Evolutionary conservation across 768 basidiomycete species (phyloP).

Genomic region (Pleurotus citrinopileatus): DNA sequence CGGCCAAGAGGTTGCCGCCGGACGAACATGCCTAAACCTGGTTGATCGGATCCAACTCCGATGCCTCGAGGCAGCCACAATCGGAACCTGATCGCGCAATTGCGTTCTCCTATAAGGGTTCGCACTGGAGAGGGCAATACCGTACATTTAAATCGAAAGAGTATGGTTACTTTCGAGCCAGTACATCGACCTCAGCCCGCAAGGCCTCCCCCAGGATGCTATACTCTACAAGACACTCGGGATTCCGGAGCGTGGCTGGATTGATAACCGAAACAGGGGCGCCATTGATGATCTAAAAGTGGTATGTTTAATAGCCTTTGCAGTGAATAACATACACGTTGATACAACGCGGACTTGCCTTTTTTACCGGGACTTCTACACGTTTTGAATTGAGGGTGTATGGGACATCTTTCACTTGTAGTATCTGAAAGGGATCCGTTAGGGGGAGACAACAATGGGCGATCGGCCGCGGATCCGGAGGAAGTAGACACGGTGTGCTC

Average conservation of each 20-base stretch:
- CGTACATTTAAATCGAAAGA: too few species aligned
- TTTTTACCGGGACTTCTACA: conserved; percentile 77
- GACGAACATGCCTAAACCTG: neutral
- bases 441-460: too few species aligned
- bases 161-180: conserved; percentile 7
- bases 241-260: conserved; percentile 69
- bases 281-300: conserved; percentile 70
- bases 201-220: conserved; percentile 48
- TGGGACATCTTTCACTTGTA: conserved; percentile 69
- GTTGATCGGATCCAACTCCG: conserved; percentile 11
- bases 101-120: too few species aligned
- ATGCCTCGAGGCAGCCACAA: conserved; percentile 15
- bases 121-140: too few species aligned
- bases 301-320: conserved; percentile 13
- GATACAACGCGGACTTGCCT: conserved; percentile 37
- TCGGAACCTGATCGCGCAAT: neutral
- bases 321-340: conserved; percentile 17
- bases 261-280: conserved; percentile 67
- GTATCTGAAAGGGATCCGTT: conserved; percentile 41
- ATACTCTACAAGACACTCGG: conserved; percentile 67
- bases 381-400: conserved; percentile 82
- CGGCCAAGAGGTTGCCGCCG: neutral
- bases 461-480: too few species aligned
- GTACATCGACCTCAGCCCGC: conserved; percentile 35
- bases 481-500: conserved; percentile 14